Evolutionary conservation across 306 rosid species (phyloP).

Genomic region (Citrullus colocynthis): DNA sequence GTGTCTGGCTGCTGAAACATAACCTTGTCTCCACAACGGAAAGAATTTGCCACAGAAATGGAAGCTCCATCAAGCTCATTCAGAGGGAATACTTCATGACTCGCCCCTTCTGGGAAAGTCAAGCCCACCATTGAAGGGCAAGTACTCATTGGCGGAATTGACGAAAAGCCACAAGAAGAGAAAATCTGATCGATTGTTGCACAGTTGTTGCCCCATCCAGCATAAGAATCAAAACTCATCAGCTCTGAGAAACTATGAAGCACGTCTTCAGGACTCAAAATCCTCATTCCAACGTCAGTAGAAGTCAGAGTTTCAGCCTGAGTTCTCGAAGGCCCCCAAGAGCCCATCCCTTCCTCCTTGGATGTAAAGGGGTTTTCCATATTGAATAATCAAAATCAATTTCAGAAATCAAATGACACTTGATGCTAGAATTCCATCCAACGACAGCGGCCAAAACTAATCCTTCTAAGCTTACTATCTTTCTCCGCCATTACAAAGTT

Average conservation of each 20-base stretch:
- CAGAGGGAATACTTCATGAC: constrained; percentile 14
- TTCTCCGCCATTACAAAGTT: constrained; percentile 3
- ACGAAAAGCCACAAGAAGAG: constrained; percentile 22
- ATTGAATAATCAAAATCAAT: constrained; percentile 11
- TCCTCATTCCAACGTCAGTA: constrained; percentile 27
- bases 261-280: constrained; percentile 31
- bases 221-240: constrained; percentile 46
- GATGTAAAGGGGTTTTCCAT: constrained; percentile 43
- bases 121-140: constrained; percentile 27
- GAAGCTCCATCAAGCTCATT: constrained; percentile 22
- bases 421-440: constrained; percentile 12
- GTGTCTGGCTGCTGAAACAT: constrained; percentile 37
- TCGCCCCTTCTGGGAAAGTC: constrained; percentile 27
- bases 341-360: constrained; percentile 25
- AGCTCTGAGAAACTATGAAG: constrained; percentile 44
- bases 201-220: constrained; percentile 44
- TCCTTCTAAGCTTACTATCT: constrained; percentile 7
- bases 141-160: constrained; percentile 17
- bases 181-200: constrained; percentile 34
- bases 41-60: constrained; percentile 18
- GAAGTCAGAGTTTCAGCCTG: constrained; percentile 31
- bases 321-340: constrained; percentile 31
- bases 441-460: not conserved
- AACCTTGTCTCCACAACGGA: constrained; percentile 27
- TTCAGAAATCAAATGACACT: constrained; percentile 1